phyloP scores from a whole-genome alignment of 805 yeast species.

The Cephaloascus fragrans region DNA sequence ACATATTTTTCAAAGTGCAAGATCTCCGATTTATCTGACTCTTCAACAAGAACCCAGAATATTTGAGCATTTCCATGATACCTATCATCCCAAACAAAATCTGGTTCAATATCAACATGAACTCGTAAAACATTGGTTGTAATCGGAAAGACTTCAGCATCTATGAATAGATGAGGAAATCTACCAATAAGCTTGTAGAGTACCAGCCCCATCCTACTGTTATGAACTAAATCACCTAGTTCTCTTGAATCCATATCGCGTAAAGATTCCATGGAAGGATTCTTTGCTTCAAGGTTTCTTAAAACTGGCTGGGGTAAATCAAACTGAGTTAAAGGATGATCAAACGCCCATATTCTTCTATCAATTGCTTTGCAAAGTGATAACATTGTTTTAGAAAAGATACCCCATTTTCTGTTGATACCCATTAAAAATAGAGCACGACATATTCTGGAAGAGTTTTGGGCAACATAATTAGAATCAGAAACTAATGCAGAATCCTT shows the following conservation, averaged over 20 bases:
- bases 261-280: constrained; percentile 60
- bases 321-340: constrained; percentile 85
- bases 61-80: constrained; percentile 77
- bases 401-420: constrained; percentile 86
- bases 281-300: constrained; percentile 51
- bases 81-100: constrained; percentile 77
- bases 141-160: constrained; percentile 81
- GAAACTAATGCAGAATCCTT: constrained; percentile 77
- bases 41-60: constrained; percentile 92
- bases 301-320: constrained; percentile 62
- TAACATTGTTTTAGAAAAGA: constrained; percentile 61
- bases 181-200: constrained; percentile 51
- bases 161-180: constrained; percentile 69
- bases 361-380: constrained; percentile 83
- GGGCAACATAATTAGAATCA: constrained; percentile 90
- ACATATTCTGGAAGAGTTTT: constrained; percentile 87
- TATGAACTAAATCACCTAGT: constrained; percentile 85
- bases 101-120: constrained; percentile 59
- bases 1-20: constrained; percentile 78
- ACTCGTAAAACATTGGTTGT: constrained; percentile 80
- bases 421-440: constrained; percentile 86
- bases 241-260: constrained; percentile 69
- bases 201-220: constrained; percentile 58
- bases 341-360: constrained; percentile 76
- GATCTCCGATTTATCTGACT: constrained; percentile 61